Base-by-base conservation (phyloP, 2,329 filamentous ascomycete species). In the Capronia coronata region DNA sequence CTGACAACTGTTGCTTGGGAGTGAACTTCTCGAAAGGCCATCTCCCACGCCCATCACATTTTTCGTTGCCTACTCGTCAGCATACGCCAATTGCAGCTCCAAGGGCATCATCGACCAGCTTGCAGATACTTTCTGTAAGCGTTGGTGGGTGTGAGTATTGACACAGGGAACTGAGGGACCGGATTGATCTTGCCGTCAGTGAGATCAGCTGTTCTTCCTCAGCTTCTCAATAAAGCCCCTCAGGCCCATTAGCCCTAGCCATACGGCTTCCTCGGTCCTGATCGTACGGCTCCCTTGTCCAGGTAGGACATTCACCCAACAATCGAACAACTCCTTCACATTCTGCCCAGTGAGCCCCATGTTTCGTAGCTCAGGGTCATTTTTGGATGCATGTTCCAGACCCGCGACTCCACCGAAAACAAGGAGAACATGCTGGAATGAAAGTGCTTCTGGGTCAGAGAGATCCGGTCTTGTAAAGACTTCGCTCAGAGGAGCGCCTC, bases 371-470 rank as follows among this genome's bases (percentile, higher is more conserved):
- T 79, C 77, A 1, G 67, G 65, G 59, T 86, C 80, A 18, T 77
- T 78, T 49, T 75, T 75, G 2, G 87, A 79, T 0, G 87, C 87
- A 46, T 79, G 83, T 64, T 94, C 88, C 11, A 94, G 71, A 1
- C 88, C 87, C 25, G 84, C 79, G 0, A 89, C 84, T 0, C 88
- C 87, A 14, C 88, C 88, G 64, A 94, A 88, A 0, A 89, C 83
- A 23, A 94, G 66, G 1, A 94, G 65, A 11, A 93, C 68, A 66
- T 94, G 87, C 51, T 81, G 78, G 65, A 61, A 66, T 1, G 72
- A 72, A 51, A 76, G 77, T 7, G 39, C 16, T 16, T 46, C 43
- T 11, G 49, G 22, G 10, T 41, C 22, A 2, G 21, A 14, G 30
- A 52, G 38, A 6, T 11, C 71, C 43, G 67, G 68, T n/a, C 68